Conservation (phyloP, 345 rosid genomes). For the Pistacia integerrima region DNA sequence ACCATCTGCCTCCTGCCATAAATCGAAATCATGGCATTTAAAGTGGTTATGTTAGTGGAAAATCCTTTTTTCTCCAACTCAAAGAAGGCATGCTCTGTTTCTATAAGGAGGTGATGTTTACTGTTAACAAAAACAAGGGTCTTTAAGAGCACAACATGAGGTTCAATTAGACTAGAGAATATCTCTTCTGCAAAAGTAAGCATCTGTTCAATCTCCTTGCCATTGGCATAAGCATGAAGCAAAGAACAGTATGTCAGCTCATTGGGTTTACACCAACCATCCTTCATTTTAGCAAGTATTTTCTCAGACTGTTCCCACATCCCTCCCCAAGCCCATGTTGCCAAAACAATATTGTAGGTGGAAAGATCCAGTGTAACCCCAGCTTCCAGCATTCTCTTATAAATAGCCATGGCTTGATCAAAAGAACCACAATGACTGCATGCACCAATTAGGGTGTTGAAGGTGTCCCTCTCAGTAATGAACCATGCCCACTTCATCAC, state of each 20-base stretch:
- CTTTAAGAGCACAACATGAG: constrained; percentile 77
- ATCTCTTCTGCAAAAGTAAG: constrained; percentile 76
- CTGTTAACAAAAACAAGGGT: constrained; percentile 87
- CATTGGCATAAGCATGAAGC: constrained; percentile 94
- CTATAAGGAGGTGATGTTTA: constrained; percentile 70
- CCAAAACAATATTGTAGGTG: constrained; percentile 86
- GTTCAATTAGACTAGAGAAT: constrained; percentile 71
- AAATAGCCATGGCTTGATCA: constrained; percentile 84
- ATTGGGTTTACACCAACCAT: constrained; percentile 77
- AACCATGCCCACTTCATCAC: constrained; percentile 99
- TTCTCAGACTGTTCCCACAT: constrained; percentile 93
- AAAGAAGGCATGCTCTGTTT: constrained; percentile 77
- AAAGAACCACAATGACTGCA: constrained; percentile 89
- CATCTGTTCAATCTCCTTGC: constrained; percentile 78
- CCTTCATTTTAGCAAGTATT: constrained; percentile 77
- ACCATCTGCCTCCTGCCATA: constrained; percentile 91
- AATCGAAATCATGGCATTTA: constrained; percentile 88
- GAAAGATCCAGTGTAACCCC: constrained; percentile 88
- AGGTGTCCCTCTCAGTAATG: constrained; percentile 89
- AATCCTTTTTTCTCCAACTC: constrained; percentile 70
- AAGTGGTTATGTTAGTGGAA: constrained; percentile 69
- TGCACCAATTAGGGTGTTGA: constrained; percentile 84
- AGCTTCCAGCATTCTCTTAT: constrained; percentile 84
- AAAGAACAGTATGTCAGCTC: constrained; percentile 81
- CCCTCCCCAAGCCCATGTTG: constrained; percentile 94